Conservation (phyloP, 192 early-diverging fungal species). For the Entrophospora sp. region DNA sequence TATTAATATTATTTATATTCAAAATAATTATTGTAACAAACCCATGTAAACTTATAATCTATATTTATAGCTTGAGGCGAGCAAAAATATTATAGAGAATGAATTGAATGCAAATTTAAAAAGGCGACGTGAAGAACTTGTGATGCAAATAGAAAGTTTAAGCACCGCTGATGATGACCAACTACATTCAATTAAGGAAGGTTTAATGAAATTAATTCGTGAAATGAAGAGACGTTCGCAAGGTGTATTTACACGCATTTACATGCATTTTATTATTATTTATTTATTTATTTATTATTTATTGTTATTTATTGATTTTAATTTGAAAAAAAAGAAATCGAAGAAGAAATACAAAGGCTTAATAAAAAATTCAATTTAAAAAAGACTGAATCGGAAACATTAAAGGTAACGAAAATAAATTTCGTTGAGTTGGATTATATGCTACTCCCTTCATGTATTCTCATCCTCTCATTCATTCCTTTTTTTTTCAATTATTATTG, state of each 20-base stretch:
- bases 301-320: neutral
- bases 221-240: conserved; percentile 26
- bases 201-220: conserved; percentile 24
- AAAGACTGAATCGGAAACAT: conserved; percentile 22
- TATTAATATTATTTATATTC: conserved; percentile 1
- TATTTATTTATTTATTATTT: neutral
- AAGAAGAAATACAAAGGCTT: conserved; percentile 22
- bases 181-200: conserved; percentile 18
- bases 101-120: conserved; percentile 62
- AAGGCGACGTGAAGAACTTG: conserved; percentile 57
- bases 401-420: no score
- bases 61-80: conserved; percentile 62
- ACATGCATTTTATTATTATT: neutral
- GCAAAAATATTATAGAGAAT: conserved; percentile 64
- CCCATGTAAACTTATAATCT: no score
- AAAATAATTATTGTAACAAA: no score
- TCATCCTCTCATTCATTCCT: no score
- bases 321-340: conserved; percentile 31
- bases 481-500: neutral
- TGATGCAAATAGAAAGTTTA: conserved; percentile 49
- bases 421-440: no score
- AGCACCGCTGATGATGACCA: conserved; percentile 37
- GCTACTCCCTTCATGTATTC: no score
- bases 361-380: conserved; percentile 21
- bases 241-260: no score